A percentile compares a stretch with the other conserved stretches of the same genome.
These are phyloP conservation scores for Magnusiomyces sp. DNA, from an alignment of 1,139 yeast species.

Conservation along the genomic window DNA sequence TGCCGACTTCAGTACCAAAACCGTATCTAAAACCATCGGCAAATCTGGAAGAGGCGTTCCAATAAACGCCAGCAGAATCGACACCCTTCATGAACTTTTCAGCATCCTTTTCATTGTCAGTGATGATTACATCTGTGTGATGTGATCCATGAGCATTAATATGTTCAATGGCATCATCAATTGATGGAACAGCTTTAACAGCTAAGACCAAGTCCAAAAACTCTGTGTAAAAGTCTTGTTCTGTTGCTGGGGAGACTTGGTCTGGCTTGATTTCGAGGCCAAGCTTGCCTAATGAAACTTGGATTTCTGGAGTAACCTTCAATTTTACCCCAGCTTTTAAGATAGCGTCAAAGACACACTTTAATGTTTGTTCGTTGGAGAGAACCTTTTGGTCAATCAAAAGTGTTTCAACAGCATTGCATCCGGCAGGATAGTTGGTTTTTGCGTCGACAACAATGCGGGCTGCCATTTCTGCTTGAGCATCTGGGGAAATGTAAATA, in stretches of 20 bases:
- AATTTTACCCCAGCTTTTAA: constrained; percentile 60
- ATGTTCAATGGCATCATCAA: constrained; percentile 67
- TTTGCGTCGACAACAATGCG: constrained; percentile 76
- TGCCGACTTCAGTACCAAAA: constrained; percentile 97
- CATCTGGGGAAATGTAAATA: constrained; percentile 67
- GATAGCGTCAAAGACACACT: constrained; percentile 35
- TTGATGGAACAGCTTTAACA: constrained; percentile 49
- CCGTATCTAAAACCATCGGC: constrained; percentile 99
- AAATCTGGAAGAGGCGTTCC: constrained; percentile 95
- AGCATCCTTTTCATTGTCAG: constrained; percentile 62
- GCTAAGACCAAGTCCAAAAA: constrained; percentile 78
- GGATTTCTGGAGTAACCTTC: constrained; percentile 54
- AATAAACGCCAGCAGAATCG: constrained; percentile 96
- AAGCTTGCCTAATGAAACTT: constrained; percentile 27
- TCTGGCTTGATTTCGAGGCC: constrained; percentile 15
- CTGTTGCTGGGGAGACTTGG: constrained; percentile 41
- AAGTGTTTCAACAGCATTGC: constrained; percentile 90
- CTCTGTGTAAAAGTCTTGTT: constrained; percentile 69
- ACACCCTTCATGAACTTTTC: constrained; percentile 72
- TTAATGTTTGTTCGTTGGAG: constrained; percentile 30
- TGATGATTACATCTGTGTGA: constrained; percentile 89
- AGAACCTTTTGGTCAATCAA: constrained; percentile 54
- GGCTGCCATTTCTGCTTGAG: constrained; percentile 67
- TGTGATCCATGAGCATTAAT: constrained; percentile 89
- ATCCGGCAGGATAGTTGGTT: constrained; percentile 96